phyloP scores from a whole-genome alignment of 2,329 filamentous ascomycete species.

The Beauveria scarabaeidicola region DNA sequence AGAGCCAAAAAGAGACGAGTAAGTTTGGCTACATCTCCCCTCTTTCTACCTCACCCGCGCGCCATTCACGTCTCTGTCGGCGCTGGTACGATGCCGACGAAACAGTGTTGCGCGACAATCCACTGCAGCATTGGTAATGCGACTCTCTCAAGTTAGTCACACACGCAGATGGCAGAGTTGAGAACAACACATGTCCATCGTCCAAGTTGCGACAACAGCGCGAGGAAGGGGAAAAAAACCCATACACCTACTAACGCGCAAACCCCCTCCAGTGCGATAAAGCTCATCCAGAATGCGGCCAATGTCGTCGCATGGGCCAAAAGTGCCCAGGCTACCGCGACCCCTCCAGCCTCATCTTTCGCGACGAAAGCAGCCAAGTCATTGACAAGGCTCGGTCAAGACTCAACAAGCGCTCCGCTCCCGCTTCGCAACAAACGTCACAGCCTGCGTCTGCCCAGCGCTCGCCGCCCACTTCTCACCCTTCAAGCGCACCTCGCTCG shows the following conservation, averaged over 20 bases:
- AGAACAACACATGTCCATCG: not conserved
- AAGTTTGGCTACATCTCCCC: not conserved
- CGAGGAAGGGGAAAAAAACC: not conserved
- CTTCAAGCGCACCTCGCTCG: not conserved
- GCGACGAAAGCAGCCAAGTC: conserved; percentile 12
- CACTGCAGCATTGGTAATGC: not conserved
- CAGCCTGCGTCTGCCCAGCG: not conserved
- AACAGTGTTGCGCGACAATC: not conserved
- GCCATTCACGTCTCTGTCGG: not conserved
- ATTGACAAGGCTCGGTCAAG: conserved; percentile 11
- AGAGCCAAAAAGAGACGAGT: conserved; percentile 12
- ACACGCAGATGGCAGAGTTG: not conserved
- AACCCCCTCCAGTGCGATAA: conserved; percentile 7
- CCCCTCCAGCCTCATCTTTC: conserved; percentile 11
- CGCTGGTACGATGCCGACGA: not conserved
- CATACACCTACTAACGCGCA: not conserved
- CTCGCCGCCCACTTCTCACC: not conserved
- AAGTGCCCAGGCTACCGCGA: conserved; percentile 12
- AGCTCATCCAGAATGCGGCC: conserved; percentile 12
- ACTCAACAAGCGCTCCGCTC: conserved; percentile 5
- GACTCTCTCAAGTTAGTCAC: not conserved
- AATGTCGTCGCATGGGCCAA: conserved; percentile 11
- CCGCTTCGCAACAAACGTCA: not conserved
- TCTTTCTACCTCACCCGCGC: not conserved
- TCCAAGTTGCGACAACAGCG: not conserved